Percentiles rank a stretch among this genome's conserved stretches.
Evolutionary conservation across 805 yeast genomes (phyloP).

Genomic region (Wickerhamomyces kurtzmanii): DNA sequence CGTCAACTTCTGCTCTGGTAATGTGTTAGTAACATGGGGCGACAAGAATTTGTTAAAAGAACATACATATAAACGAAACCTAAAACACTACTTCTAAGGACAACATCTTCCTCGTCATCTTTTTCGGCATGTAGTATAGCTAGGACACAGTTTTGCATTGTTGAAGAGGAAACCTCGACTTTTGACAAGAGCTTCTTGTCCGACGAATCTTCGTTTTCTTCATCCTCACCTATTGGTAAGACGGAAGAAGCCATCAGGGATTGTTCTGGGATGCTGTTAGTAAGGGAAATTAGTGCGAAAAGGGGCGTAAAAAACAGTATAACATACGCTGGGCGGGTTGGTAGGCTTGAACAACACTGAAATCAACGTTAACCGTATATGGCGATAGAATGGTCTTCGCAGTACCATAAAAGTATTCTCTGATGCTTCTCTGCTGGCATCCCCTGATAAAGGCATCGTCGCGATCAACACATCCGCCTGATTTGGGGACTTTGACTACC

Average conservation of each 20-base stretch:
- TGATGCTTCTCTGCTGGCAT: slow-evolving; percentile 65
- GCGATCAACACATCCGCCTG: slow-evolving; percentile 70
- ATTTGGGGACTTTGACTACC: slow-evolving; percentile 50
- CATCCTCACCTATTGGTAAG: slow-evolving; percentile 19
- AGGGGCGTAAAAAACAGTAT: too few relatives aligned
- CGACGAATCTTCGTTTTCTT: slow-evolving; percentile 16
- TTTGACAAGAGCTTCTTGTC: slow-evolving; percentile 14
- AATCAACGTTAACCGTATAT: slow-evolving; percentile 68
- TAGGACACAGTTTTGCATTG: slow-evolving; percentile 66
- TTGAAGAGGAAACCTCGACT: slow-evolving; percentile 38
- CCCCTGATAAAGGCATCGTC: slow-evolving; percentile 64
- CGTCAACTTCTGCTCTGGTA: slow-evolving; percentile 60
- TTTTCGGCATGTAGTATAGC: slow-evolving; percentile 49
- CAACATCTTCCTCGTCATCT: slow-evolving; percentile 34
- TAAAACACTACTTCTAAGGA: slow-evolving; percentile 47
- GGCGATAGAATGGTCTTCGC: slow-evolving; percentile 65
- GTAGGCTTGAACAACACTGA: slow-evolving; percentile 50
- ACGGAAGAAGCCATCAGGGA: slow-evolving; percentile 17
- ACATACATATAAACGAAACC: slow-evolving; percentile 75
- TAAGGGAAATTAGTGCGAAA: slow-evolving; percentile 2
- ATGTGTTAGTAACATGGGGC: slow-evolving; percentile 3
- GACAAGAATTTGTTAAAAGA: too few relatives aligned
- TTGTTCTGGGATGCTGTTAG: slow-evolving; percentile 7
- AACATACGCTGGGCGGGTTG: too few relatives aligned
- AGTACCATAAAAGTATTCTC: slow-evolving; percentile 86